phyloP scores from a whole-genome alignment of 1,284 basidiomycete genomes.

The Phenoliferia sp. region DNA sequence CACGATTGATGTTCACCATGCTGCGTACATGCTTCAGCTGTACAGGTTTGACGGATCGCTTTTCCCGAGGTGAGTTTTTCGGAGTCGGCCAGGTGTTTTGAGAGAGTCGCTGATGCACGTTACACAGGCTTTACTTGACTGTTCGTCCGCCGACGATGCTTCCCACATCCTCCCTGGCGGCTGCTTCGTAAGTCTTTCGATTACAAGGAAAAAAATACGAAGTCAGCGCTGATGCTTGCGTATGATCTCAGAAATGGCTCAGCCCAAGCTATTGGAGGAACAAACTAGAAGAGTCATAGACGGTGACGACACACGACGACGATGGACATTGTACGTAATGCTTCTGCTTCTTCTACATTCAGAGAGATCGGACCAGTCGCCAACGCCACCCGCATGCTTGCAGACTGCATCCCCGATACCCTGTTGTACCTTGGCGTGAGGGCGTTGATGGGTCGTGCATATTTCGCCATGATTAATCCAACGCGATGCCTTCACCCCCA shows the following conservation, averaged over 20 bases:
- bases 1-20: slow-evolving; percentile 53
- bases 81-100: neutral
- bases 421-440: slow-evolving; percentile 2
- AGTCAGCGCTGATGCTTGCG: neutral
- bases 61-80: slow-evolving; percentile 23
- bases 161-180: slow-evolving; percentile 23
- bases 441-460: neutral
- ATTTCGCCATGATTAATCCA: too few relatives aligned
- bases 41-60: slow-evolving; percentile 60
- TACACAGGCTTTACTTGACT: slow-evolving; percentile 23
- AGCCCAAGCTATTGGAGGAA: neutral
- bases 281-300: neutral
- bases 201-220: neutral
- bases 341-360: neutral
- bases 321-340: neutral
- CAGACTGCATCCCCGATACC: neutral
- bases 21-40: slow-evolving; percentile 58
- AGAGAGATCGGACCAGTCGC: too few relatives aligned
- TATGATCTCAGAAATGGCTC: neutral
- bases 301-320: neutral
- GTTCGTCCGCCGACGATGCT: slow-evolving; percentile 32
- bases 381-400: neutral
- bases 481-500: too few relatives aligned
- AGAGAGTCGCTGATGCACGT: neutral
- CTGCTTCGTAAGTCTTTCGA: slow-evolving; percentile 15